phyloP scores from a whole-genome alignment of 1,139 yeast genomes.

The Blastobotrys proliferans region DNA sequence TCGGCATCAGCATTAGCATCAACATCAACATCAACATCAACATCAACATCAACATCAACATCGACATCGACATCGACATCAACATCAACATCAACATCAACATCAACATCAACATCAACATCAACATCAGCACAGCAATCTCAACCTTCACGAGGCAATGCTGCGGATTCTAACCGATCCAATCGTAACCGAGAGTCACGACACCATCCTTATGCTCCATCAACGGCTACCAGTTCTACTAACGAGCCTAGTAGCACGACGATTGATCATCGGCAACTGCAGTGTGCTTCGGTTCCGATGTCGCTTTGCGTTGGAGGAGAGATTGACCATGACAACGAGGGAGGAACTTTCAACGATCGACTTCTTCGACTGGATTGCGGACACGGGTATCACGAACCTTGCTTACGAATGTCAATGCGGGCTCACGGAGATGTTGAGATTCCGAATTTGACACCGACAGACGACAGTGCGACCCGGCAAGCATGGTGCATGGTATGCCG shows the following conservation, averaged over 20 bases:
- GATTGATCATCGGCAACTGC: constrained; percentile 11
- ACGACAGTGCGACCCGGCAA: constrained; percentile 18
- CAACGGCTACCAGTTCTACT: background rate
- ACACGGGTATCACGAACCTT: constrained; percentile 30
- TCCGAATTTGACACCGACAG: constrained; percentile 20
- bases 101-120: background rate
- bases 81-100: background rate
- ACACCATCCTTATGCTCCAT: constrained; percentile 22
- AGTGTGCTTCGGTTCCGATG: constrained; percentile 27
- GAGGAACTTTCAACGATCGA: constrained; percentile 7
- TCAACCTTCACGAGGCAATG: background rate
- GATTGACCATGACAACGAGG: background rate
- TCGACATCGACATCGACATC: background rate
- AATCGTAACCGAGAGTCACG: constrained; percentile 15
- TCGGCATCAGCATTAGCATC: no score
- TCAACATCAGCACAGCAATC: background rate
- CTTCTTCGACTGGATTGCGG: constrained; percentile 28
- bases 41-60: background rate
- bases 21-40: background rate
- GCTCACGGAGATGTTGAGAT: constrained; percentile 31
- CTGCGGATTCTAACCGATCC: background rate
- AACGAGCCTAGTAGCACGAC: background rate
- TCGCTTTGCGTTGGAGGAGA: constrained; percentile 23
- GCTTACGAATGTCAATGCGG: constrained; percentile 28
- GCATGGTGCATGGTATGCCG: constrained; percentile 33